These are phyloP conservation scores for Bipolaris cookei DNA, from an alignment of 2,329 filamentous ascomycete genomes.

Conservation along the genomic window DNA sequence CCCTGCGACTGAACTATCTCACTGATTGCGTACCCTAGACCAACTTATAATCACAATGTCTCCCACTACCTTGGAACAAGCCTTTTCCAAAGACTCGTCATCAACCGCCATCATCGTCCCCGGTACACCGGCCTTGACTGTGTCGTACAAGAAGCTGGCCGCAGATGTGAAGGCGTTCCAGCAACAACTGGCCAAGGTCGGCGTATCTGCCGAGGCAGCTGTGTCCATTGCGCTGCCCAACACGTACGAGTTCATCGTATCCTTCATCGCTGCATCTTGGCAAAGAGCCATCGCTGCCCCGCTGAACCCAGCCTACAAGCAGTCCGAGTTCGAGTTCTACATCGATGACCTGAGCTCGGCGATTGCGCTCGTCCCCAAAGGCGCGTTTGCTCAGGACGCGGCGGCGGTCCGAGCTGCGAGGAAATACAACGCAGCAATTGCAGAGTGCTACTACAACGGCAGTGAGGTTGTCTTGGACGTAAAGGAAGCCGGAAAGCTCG, in stretches of 20 bases:
- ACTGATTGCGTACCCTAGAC: conserved; percentile 17
- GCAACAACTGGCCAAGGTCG: conserved; percentile 75
- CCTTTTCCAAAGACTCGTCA: conserved; percentile 60
- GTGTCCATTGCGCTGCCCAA: conserved; percentile 86
- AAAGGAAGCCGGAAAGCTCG: conserved; percentile 74
- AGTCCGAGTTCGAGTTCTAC: conserved; percentile 90
- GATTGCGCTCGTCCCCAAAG: conserved; percentile 75
- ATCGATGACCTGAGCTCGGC: conserved; percentile 85
- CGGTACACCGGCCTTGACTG: conserved; percentile 67
- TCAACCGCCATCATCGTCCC: conserved; percentile 76
- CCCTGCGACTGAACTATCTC: neutral
- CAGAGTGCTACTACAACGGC: conserved; percentile 82
- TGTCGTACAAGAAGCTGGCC: conserved; percentile 72
- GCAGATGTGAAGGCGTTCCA: conserved; percentile 74
- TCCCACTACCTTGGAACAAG: conserved; percentile 64
- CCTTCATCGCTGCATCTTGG: conserved; percentile 85
- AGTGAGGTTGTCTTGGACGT: conserved; percentile 76
- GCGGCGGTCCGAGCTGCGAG: conserved; percentile 77
- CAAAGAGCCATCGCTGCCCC: conserved; percentile 84
- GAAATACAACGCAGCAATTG: conserved; percentile 82
- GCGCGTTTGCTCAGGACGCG: conserved; percentile 69
- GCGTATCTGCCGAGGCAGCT: conserved; percentile 70
- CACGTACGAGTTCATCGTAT: conserved; percentile 86
- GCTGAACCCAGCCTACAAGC: conserved; percentile 87
- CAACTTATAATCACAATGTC: conserved; percentile 51